phyloP scores from a whole-genome alignment of 2,329 filamentous ascomycete genomes.

The Arthrobotrys pseudoclavata region DNA sequence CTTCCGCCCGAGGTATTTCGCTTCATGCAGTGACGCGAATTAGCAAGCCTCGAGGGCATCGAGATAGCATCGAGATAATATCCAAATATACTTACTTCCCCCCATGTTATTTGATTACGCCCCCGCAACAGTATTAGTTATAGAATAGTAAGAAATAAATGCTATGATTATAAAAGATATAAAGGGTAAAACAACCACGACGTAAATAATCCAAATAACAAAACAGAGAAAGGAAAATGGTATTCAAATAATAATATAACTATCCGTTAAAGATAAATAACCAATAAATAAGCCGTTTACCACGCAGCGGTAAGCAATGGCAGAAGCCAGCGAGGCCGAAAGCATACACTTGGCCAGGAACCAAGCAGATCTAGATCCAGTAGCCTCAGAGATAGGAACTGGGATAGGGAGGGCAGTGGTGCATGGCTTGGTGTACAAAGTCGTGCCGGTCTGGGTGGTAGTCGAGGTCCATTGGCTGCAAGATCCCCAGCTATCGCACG shows the following conservation, averaged over 20 bases:
- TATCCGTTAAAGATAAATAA: too few species aligned
- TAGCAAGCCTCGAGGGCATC: too few species aligned
- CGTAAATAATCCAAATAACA: neutral
- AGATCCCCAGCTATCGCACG: conserved; percentile 39
- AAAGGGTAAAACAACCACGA: neutral
- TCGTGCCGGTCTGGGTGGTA: conserved; percentile 51
- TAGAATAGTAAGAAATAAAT: neutral
- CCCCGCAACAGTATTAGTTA: neutral
- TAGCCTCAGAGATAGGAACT: conserved; percentile 41
- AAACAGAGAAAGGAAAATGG: neutral
- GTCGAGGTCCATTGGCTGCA: conserved; percentile 53
- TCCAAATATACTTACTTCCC: neutral
- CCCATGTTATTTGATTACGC: neutral
- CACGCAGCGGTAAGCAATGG: conserved; percentile 24
- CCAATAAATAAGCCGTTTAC: conserved; percentile 25
- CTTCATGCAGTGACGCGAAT: too few species aligned
- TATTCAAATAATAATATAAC: too few species aligned
- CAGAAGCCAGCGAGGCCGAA: conserved; percentile 32
- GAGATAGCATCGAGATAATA: neutral
- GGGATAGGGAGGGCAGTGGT: conserved; percentile 48
- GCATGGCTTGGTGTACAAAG: conserved; percentile 48
- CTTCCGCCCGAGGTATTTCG: too few species aligned
- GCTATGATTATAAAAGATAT: conserved; percentile 9
- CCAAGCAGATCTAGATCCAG: conserved; percentile 24
- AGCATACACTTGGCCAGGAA: conserved; percentile 35